These are phyloP conservation scores for Cryptococcus deneoformans DNA, from an alignment of 1,284 basidiomycete species.

Conservation along the genomic window DNA sequence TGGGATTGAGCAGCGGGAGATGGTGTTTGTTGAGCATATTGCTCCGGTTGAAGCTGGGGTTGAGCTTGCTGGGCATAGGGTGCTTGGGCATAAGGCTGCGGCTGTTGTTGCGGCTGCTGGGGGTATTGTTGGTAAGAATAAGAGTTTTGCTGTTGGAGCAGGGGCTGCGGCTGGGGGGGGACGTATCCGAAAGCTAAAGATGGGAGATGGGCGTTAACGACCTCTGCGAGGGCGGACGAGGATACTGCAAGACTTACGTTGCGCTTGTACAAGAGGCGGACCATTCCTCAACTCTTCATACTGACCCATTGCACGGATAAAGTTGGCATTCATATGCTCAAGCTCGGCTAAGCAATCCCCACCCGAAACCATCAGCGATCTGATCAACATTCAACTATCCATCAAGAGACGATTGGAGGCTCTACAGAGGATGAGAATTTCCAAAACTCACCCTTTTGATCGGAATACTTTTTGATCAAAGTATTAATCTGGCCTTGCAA, in stretches of 20 bases:
- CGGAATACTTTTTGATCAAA: slow-evolving; percentile 91
- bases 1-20: not conserved
- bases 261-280: slow-evolving; percentile 23
- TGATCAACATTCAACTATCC: no score
- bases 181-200: slow-evolving; percentile 18
- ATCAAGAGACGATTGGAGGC: not conserved
- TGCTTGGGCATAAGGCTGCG: slow-evolving; percentile 22
- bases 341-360: slow-evolving; percentile 40
- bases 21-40: slow-evolving; percentile 4
- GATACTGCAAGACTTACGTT: slow-evolving; percentile 11
- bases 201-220: slow-evolving; percentile 1
- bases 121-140: slow-evolving; percentile 13
- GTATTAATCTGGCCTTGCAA: slow-evolving; percentile 93
- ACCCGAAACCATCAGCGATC: slow-evolving; percentile 1
- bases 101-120: no score
- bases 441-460: slow-evolving; percentile 74
- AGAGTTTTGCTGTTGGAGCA: slow-evolving; percentile 13
- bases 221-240: not conserved
- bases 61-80: slow-evolving; percentile 7
- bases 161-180: slow-evolving; percentile 14
- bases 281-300: slow-evolving; percentile 44
- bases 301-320: slow-evolving; percentile 47
- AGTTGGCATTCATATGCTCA: slow-evolving; percentile 51
- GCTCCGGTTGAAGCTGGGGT: slow-evolving; percentile 4
- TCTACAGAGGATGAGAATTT: slow-evolving; percentile 8